Evolutionary conservation across 1,139 yeast species (phyloP), one percentile per base, ranked within the genome.

Genomic region (Blastobotrys capitulatus): DNA sequence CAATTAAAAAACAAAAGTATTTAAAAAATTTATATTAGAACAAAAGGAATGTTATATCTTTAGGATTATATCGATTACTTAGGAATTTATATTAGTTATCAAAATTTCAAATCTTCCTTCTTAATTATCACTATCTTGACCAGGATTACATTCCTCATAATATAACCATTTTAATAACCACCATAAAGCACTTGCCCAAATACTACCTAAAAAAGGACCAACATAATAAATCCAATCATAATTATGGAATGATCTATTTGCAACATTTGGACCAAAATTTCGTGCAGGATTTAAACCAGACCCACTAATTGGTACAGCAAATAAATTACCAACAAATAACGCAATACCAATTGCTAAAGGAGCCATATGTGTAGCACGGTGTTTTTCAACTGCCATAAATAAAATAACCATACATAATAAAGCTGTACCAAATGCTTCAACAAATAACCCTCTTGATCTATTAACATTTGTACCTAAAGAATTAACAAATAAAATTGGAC

Each of bases 261-360:
- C 95, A 52, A 86, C 75, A 66, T 83, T 78, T 49, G 96, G 95
- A 63, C 96, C 96, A 55, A 88, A 79, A 32, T 87, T 73, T 73
- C 96, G 82, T 46, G 96, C 96, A 49, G 96, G 96, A 76, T 87
- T 87, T 64, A 86, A 75, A 65, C 96, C 95, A 41, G 95, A 95
- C 66, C 96, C 96, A 48, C 96, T 85, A 73, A 80, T 84, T 77
- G 77, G 86, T 53, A 88, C 86, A 66, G 86, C 78, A 58, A 86
- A 75, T 75, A 87, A 79, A 67, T 88, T 95, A 42, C 86, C 95
- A 61, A 87, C 71, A 73, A 88, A 83, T 59, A 88, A 75, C 19
- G 96, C 78, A 54, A 87, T 68, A 66, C 96, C 96, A 70, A 87
- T 87, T 61, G 77, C 87, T 54, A 86, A 76, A 52, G 96, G 95